Percentiles rank a stretch among this genome's conserved stretches.
These are phyloP conservation scores for Pyrus hybrid DNA, from an alignment of 331 rosid species.

Conservation along the genomic window DNA sequence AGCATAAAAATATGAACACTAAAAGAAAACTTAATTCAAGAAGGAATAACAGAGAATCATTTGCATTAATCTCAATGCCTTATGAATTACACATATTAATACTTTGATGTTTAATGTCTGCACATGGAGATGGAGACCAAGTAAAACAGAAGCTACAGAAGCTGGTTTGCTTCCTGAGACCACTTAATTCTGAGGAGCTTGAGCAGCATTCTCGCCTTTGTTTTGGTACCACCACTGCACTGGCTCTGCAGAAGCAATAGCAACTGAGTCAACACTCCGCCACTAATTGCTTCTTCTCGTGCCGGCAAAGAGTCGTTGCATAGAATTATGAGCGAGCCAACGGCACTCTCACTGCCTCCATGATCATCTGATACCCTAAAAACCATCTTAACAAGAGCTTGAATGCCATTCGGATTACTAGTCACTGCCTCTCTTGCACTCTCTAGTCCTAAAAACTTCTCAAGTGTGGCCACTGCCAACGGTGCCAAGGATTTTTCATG, in stretches of 20 bases:
- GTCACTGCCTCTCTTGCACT: slow-evolving; percentile 56
- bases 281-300: slow-evolving; percentile 69
- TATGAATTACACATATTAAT: neutral
- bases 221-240: slow-evolving; percentile 53
- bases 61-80: neutral
- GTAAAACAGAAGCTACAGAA: neutral
- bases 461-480: slow-evolving; percentile 47
- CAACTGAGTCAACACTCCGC: slow-evolving; percentile 72
- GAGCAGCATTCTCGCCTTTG: slow-evolving; percentile 81
- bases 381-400: slow-evolving; percentile 60
- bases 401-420: slow-evolving; percentile 36
- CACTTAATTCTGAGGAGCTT: slow-evolving; percentile 75
- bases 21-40: no score
- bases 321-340: slow-evolving; percentile 49
- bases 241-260: slow-evolving; percentile 89
- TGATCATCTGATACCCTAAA: slow-evolving; percentile 63
- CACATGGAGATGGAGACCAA: neutral
- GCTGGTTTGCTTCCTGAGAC: slow-evolving; percentile 39
- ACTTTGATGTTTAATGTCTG: neutral
- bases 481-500: slow-evolving; percentile 38
- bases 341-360: slow-evolving; percentile 73
- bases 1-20: no score
- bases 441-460: slow-evolving; percentile 48
- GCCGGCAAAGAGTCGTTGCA: slow-evolving; percentile 53
- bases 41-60: no score